Conservation (phyloP, 352 stramenopile genomes). For the Globisporangium acanthophoron region DNA sequence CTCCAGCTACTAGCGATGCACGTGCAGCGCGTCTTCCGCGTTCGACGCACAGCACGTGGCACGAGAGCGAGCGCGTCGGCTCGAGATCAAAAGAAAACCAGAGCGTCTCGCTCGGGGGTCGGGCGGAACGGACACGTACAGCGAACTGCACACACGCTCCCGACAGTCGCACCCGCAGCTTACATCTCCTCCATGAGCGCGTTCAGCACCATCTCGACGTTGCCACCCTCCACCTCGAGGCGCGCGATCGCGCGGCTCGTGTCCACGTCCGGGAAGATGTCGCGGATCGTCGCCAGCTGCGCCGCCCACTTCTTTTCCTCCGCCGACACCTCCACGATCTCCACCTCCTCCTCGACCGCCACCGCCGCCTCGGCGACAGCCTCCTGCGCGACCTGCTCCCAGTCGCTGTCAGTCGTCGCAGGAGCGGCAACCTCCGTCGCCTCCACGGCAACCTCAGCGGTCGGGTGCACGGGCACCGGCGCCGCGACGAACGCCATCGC, state of each 20-base stretch:
- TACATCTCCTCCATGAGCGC: constrained; percentile 79
- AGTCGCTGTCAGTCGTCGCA: constrained; percentile 45
- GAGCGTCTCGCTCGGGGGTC: too few species aligned
- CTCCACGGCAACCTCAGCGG: constrained; percentile 17
- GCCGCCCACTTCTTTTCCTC: constrained; percentile 78
- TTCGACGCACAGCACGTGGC: too few species aligned
- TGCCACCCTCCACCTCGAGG: constrained; percentile 76
- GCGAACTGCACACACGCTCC: too few species aligned
- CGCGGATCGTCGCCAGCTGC: constrained; percentile 62
- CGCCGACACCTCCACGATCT: constrained; percentile 35
- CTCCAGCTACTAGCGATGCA: too few species aligned
- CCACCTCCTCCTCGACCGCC: constrained; percentile 31
- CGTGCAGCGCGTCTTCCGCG: too few species aligned
- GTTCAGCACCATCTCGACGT: constrained; percentile 80
- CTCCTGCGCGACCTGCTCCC: constrained; percentile 45
- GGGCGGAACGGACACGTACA: too few species aligned
- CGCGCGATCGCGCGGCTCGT: constrained; percentile 40
- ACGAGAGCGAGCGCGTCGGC: too few species aligned
- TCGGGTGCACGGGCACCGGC: constrained; percentile 9
- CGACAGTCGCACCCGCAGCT: not conserved
- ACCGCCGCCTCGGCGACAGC: not conserved
- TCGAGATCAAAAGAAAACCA: too few species aligned
- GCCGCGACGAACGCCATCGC: constrained; percentile 4
- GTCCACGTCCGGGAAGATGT: constrained; percentile 69
- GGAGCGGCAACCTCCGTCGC: constrained; percentile 8